Conservation (phyloP, 176 grass and related monocot species). For the Oryza nivara region DNA sequence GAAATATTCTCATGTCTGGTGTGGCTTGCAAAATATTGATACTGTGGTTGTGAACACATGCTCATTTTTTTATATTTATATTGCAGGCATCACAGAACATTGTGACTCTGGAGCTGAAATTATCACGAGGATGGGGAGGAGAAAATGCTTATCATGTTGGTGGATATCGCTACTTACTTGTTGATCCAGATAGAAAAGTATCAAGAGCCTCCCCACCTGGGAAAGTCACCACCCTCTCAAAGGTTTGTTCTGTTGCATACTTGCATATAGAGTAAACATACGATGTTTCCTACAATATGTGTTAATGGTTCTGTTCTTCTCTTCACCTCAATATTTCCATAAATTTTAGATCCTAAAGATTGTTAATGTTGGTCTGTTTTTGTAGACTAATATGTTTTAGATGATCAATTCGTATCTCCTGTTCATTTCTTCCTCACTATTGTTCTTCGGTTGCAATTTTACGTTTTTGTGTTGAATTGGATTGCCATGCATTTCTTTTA, state of each 20-base stretch:
- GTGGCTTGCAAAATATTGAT: slow-evolving; percentile 6
- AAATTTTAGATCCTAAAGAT: background rate
- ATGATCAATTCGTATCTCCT: background rate
- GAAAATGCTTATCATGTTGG: slow-evolving; percentile 96
- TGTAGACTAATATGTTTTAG: background rate
- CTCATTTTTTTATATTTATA: slow-evolving; percentile 27
- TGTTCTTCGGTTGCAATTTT: slow-evolving; percentile 12
- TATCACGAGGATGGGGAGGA: slow-evolving; percentile 89
- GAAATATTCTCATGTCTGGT: background rate
- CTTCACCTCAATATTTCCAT: background rate
- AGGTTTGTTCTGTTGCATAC: slow-evolving; percentile 51
- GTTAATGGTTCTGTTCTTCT: background rate
- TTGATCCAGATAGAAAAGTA: slow-evolving; percentile 70
- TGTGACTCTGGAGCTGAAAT: slow-evolving; percentile 76
- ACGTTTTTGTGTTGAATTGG: slow-evolving; percentile 5
- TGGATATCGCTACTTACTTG: slow-evolving; percentile 87
- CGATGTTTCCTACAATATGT: background rate
- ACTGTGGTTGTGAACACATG: slow-evolving; percentile 43
- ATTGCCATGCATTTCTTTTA: slow-evolving; percentile 9
- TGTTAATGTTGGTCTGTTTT: slow-evolving; percentile 1
- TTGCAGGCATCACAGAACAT: slow-evolving; percentile 83
- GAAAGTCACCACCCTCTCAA: slow-evolving; percentile 91
- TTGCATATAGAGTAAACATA: background rate
- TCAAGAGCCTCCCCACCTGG: slow-evolving; percentile 92
- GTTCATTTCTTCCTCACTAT: background rate